Percentiles rank a stretch among this genome's conserved stretches.
These are phyloP conservation scores for Aspergillus neotritici DNA, from an alignment of 2,329 filamentous ascomycete species.

Conservation along the genomic window DNA sequence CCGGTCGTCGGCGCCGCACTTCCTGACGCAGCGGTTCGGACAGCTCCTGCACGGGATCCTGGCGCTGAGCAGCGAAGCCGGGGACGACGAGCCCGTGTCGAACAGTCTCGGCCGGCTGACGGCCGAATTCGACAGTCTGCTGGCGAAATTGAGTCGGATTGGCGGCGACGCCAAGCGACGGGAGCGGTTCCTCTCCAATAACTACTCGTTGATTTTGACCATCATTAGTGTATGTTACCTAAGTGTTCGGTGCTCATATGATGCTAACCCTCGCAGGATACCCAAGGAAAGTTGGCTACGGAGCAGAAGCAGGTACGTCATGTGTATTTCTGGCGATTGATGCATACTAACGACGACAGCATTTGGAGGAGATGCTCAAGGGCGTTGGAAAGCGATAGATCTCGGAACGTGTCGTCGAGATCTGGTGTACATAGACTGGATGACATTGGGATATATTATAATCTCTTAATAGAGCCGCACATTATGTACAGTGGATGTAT, in stretches of 20 bases:
- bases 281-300: slow-evolving; percentile 46
- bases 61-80: slow-evolving; percentile 76
- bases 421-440: slow-evolving; percentile 3
- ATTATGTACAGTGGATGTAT: too few species aligned
- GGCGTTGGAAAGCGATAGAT: slow-evolving; percentile 27
- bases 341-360: slow-evolving; percentile 22
- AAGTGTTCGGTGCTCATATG: background rate
- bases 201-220: slow-evolving; percentile 89
- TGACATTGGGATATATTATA: background rate
- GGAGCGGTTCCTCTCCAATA: slow-evolving; percentile 88
- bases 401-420: slow-evolving; percentile 2
- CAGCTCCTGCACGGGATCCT: slow-evolving; percentile 85
- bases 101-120: slow-evolving; percentile 72
- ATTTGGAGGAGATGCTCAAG: slow-evolving; percentile 39
- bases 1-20: slow-evolving; percentile 65
- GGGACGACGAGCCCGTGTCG: slow-evolving; percentile 87
- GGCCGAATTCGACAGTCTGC: slow-evolving; percentile 74
- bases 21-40: slow-evolving; percentile 90
- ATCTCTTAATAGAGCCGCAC: background rate
- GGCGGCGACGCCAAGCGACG: slow-evolving; percentile 70
- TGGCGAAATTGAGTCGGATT: slow-evolving; percentile 73
- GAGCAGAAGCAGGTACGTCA: slow-evolving; percentile 59
- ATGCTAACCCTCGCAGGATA: slow-evolving; percentile 33
- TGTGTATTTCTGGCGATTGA: background rate
- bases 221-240: slow-evolving; percentile 64